Conservation (phyloP, 768 basidiomycete species). For the Rhodocollybia butyracea region DNA sequence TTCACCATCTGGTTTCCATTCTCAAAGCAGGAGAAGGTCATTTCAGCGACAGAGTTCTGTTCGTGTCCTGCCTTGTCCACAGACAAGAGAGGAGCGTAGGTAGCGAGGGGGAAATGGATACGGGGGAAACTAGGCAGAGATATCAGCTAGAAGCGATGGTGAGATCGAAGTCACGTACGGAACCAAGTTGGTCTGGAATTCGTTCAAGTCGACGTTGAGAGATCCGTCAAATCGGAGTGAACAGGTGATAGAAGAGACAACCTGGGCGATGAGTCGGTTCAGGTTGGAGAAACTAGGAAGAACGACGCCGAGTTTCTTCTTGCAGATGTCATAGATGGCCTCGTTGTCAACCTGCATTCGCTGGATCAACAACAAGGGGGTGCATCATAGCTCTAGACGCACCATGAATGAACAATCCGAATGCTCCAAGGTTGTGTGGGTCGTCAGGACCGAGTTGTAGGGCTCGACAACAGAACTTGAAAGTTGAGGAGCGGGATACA, state of each 20-base stretch:
- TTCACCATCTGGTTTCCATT: conserved; percentile 93
- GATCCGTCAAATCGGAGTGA: conserved; percentile 97
- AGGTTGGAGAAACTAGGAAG: conserved; percentile 91
- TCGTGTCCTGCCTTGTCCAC: conserved; percentile 94
- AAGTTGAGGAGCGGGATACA: conserved; percentile 91
- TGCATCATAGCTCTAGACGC: conserved; percentile 12
- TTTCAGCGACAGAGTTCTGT: conserved; percentile 95
- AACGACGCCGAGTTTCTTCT: conserved; percentile 82
- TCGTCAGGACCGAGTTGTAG: conserved; percentile 95
- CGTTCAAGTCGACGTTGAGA: conserved; percentile 94
- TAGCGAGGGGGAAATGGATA: conserved; percentile 97
- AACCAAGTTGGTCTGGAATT: conserved; percentile 98
- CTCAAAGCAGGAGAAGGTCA: conserved; percentile 99
- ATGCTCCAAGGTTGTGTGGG: conserved; percentile 97
- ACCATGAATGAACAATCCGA: conserved; percentile 99
- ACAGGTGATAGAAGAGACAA: conserved; percentile 96
- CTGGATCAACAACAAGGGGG: neutral
- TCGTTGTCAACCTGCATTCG: conserved; percentile 70
- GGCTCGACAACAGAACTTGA: conserved; percentile 97
- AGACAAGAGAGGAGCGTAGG: conserved; percentile 94
- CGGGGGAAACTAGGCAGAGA: conserved; percentile 74
- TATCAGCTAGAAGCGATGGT: conserved; percentile 8
- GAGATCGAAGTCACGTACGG: conserved; percentile 56
- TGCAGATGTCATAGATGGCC: conserved; percentile 93
- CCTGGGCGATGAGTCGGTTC: conserved; percentile 96